Percentiles rank a stretch among this genome's conserved stretches.
These are phyloP conservation scores for Starmerella geochares DNA, from an alignment of 805 yeast species.

Conservation along the genomic window DNA sequence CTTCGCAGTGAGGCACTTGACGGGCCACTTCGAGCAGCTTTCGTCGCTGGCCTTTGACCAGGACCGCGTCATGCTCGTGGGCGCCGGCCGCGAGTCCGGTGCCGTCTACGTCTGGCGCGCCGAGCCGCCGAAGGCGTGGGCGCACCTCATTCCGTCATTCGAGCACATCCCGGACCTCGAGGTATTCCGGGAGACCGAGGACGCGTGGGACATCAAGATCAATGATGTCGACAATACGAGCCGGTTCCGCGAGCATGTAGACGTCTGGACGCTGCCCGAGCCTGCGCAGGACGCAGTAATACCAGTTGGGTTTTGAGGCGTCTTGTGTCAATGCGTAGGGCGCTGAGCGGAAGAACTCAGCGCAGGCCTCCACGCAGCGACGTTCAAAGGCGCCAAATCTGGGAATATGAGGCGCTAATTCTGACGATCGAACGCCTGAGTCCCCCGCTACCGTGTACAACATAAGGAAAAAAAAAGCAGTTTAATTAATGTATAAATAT, in stretches of 20 bases:
- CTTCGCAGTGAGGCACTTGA: slow-evolving; percentile 8
- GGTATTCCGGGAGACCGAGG: slow-evolving; percentile 13
- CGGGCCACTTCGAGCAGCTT: slow-evolving; percentile 11
- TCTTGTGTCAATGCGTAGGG: too few species aligned
- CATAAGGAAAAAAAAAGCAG: too few species aligned
- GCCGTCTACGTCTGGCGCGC: slow-evolving; percentile 19
- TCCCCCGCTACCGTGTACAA: too few species aligned
- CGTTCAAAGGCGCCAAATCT: too few species aligned
- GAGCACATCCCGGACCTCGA: slow-evolving; percentile 15
- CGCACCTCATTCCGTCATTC: slow-evolving; percentile 15
- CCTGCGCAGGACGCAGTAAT: slow-evolving; percentile 11
- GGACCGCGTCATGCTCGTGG: slow-evolving; percentile 12
- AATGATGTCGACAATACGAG: not conserved
- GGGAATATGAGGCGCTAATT: too few species aligned
- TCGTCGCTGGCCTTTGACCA: slow-evolving; percentile 14
- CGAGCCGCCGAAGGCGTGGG: slow-evolving; percentile 15
- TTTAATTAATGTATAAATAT: not conserved
- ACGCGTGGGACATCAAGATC: slow-evolving; percentile 14
- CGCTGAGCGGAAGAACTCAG: too few species aligned
- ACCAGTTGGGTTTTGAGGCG: slow-evolving; percentile 9
- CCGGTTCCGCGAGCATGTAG: slow-evolving; percentile 1
- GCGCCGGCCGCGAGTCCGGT: slow-evolving; percentile 14
- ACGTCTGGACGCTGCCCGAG: slow-evolving; percentile 14
- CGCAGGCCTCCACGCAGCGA: too few species aligned
- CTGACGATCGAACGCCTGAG: too few species aligned